Conservation (phyloP, 306 rosid species). For the Albizia julibrissin region DNA sequence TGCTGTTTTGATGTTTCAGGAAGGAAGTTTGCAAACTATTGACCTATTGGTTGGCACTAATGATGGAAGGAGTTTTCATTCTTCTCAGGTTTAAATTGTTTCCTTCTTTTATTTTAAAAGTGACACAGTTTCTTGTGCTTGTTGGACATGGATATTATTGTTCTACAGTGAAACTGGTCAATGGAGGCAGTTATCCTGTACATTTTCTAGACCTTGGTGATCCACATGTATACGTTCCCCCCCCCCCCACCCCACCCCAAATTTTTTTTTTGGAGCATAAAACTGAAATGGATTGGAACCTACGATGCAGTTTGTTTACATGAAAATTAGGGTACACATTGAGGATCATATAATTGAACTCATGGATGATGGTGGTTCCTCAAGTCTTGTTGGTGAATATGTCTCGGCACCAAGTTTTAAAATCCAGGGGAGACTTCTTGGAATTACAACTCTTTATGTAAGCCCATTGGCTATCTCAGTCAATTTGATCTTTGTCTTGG, state of each 20-base stretch:
- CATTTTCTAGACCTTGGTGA: constrained; percentile 29
- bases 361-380: constrained; percentile 47
- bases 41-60: constrained; percentile 68
- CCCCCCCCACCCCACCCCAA: not conserved
- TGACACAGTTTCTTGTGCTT: constrained; percentile 25
- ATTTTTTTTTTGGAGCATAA: not conserved
- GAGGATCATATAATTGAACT: constrained; percentile 80
- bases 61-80: constrained; percentile 71
- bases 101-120: constrained; percentile 24
- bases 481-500: constrained; percentile 25
- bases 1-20: constrained; percentile 57
- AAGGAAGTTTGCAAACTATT: constrained; percentile 67
- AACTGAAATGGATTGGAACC: constrained; percentile 37
- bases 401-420: constrained; percentile 57
- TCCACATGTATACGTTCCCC: not conserved
- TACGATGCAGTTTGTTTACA: constrained; percentile 74
- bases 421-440: constrained; percentile 70
- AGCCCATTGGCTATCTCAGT: constrained; percentile 39
- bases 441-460: constrained; percentile 82
- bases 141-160: constrained; percentile 22
- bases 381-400: constrained; percentile 45
- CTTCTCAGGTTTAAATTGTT: constrained; percentile 71
- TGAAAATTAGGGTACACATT: constrained; percentile 76
- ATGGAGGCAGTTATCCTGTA: constrained; percentile 10
- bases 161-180: constrained; percentile 30